Evolutionary conservation across 164 flowering plant species (phyloP).

Genomic region (Macadamia tetraphylla): DNA sequence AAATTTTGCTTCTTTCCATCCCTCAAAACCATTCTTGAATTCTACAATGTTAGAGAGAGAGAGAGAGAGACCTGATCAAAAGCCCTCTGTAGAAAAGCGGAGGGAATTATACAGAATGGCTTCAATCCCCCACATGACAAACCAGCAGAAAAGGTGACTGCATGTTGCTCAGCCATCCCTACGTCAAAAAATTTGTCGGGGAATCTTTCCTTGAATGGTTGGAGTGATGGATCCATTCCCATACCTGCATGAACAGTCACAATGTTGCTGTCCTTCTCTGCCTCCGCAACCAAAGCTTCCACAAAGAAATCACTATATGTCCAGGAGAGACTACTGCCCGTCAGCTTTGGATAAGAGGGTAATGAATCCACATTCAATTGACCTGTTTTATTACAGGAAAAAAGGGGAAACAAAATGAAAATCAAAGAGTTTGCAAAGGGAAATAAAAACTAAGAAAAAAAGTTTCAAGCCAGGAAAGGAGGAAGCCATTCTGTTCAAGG

Average conservation of each 20-base stretch:
- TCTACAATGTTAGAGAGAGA: background rate
- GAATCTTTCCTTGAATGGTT: slow-evolving; percentile 49
- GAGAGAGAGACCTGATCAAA: slow-evolving; percentile 66
- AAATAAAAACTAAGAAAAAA: background rate
- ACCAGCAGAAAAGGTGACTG: slow-evolving; percentile 92
- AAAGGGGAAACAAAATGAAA: background rate
- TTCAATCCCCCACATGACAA: slow-evolving; percentile 85
- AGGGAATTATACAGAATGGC: slow-evolving; percentile 89
- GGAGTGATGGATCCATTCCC: slow-evolving; percentile 66
- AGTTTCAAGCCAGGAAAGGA: background rate
- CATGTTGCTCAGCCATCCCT: slow-evolving; percentile 96
- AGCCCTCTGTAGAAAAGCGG: slow-evolving; percentile 82
- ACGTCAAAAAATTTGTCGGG: slow-evolving; percentile 76
- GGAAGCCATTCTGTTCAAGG: background rate
- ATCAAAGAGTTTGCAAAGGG: background rate
- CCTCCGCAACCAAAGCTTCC: slow-evolving; percentile 65
- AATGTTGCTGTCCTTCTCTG: slow-evolving; percentile 62
- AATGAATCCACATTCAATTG: slow-evolving; percentile 17
- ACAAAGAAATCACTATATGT: slow-evolving; percentile 72
- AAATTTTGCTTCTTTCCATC: too few species aligned
- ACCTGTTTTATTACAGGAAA: slow-evolving; percentile 28
- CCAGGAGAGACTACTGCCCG: slow-evolving; percentile 25
- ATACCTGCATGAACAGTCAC: slow-evolving; percentile 78
- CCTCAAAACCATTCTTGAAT: too few species aligned
- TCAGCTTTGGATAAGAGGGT: slow-evolving; percentile 13